Evolutionary conservation across 2,329 filamentous ascomycete genomes (phyloP).

Genomic region (Arthrobotrys sphaeroides): DNA sequence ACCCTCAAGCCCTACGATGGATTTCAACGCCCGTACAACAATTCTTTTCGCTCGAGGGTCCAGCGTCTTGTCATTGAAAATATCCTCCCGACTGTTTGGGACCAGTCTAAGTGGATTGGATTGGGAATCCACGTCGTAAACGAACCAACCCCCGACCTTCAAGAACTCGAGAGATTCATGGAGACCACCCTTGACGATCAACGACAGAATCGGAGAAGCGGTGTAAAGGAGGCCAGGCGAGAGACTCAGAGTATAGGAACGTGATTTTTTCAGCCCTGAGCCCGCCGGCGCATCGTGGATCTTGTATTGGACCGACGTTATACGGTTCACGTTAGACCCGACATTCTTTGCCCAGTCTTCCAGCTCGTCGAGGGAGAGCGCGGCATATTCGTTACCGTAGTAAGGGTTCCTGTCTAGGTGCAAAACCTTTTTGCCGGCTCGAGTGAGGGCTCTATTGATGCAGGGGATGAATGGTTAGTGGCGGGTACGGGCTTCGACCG

Average conservation of each 20-base stretch:
- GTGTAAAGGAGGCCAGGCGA: slow-evolving; percentile 88
- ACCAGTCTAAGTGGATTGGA: slow-evolving; percentile 71
- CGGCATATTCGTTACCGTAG: slow-evolving; percentile 55
- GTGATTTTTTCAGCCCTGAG: slow-evolving; percentile 68
- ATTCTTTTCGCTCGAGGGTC: slow-evolving; percentile 82
- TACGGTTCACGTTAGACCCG: background rate
- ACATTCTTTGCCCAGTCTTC: slow-evolving; percentile 47
- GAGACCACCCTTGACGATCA: slow-evolving; percentile 86
- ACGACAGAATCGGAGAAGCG: slow-evolving; percentile 77
- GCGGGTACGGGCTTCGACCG: background rate
- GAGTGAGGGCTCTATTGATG: slow-evolving; percentile 55
- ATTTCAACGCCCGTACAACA: slow-evolving; percentile 93
- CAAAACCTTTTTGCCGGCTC: slow-evolving; percentile 56
- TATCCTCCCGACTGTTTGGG: slow-evolving; percentile 88
- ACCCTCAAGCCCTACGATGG: slow-evolving; percentile 74
- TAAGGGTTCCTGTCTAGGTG: slow-evolving; percentile 56
- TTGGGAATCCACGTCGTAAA: slow-evolving; percentile 65
- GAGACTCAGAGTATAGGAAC: slow-evolving; percentile 83
- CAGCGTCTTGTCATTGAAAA: slow-evolving; percentile 81
- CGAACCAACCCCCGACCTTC: slow-evolving; percentile 91
- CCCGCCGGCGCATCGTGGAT: slow-evolving; percentile 6
- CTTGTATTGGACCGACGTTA: slow-evolving; percentile 10
- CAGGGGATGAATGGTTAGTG: background rate
- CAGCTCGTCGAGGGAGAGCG: slow-evolving; percentile 55
- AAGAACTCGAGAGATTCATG: slow-evolving; percentile 92